phyloP scores from a whole-genome alignment of 2,329 filamentous ascomycete genomes.

The Colletotrichum orbiculare region DNA sequence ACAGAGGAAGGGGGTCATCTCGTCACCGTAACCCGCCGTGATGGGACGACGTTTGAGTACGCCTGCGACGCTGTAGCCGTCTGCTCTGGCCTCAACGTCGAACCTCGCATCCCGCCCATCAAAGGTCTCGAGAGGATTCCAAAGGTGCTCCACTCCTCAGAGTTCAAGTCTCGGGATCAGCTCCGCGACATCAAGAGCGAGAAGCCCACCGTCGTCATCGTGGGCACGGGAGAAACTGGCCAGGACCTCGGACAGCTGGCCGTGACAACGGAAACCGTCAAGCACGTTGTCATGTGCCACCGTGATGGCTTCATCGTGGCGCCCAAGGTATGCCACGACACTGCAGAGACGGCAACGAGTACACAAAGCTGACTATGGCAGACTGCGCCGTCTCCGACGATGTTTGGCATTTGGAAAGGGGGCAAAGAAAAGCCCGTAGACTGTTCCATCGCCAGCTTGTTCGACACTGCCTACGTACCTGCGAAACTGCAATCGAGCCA shows the following conservation, averaged over 20 bases:
- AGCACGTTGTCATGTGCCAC: conserved; percentile 56
- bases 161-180: conserved; percentile 53
- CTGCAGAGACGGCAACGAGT: not conserved
- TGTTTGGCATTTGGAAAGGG: conserved; percentile 33
- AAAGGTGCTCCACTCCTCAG: conserved; percentile 55
- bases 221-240: conserved; percentile 58
- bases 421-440: conserved; percentile 55
- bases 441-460: conserved; percentile 58
- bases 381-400: conserved; percentile 26
- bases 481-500: conserved; percentile 54
- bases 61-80: conserved; percentile 58
- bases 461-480: conserved; percentile 63
- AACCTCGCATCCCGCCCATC: conserved; percentile 52
- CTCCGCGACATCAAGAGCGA: conserved; percentile 49
- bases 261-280: conserved; percentile 53
- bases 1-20: conserved; percentile 14
- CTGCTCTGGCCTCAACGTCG: conserved; percentile 57
- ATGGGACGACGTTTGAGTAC: conserved; percentile 24
- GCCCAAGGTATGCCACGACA: conserved; percentile 50
- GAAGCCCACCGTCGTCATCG: conserved; percentile 51
- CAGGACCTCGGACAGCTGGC: conserved; percentile 58
- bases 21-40: conserved; percentile 8
- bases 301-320: conserved; percentile 58
- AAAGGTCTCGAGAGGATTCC: conserved; percentile 51
- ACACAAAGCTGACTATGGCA: not conserved